Conservation (phyloP, 352 stramenopile genomes). For the Phytophthora sp. region DNA sequence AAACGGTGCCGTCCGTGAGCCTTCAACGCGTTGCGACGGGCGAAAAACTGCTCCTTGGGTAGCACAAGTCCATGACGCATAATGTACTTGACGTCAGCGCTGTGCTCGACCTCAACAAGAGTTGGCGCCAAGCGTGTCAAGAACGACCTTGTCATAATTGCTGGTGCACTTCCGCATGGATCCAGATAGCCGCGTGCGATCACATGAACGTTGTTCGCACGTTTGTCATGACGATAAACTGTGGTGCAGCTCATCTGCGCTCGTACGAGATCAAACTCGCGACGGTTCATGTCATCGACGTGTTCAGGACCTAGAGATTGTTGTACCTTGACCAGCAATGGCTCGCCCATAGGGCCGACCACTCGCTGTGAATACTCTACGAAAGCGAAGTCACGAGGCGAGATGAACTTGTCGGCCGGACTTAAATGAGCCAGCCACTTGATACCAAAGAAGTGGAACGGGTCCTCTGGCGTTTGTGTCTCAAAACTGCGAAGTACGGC, state of each 20-base stretch:
- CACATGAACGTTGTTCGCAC: slow-evolving; percentile 51
- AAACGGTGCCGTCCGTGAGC: slow-evolving; percentile 36
- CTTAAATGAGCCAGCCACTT: slow-evolving; percentile 57
- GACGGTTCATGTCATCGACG: slow-evolving; percentile 46
- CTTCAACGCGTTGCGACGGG: slow-evolving; percentile 39
- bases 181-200: slow-evolving; percentile 50
- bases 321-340: slow-evolving; percentile 53
- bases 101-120: slow-evolving; percentile 51
- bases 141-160: slow-evolving; percentile 47
- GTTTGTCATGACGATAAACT: slow-evolving; percentile 52
- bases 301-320: slow-evolving; percentile 40
- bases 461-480: slow-evolving; percentile 40
- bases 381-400: slow-evolving; percentile 54
- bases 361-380: slow-evolving; percentile 51
- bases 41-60: slow-evolving; percentile 43
- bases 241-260: slow-evolving; percentile 49
- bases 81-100: slow-evolving; percentile 62
- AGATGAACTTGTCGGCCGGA: slow-evolving; percentile 56
- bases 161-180: slow-evolving; percentile 40
- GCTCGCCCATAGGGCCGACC: slow-evolving; percentile 40
- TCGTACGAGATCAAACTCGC: slow-evolving; percentile 55
- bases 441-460: slow-evolving; percentile 59
- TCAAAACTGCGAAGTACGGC: slow-evolving; percentile 50
- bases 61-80: slow-evolving; percentile 51
- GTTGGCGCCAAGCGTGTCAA: slow-evolving; percentile 51